These are phyloP conservation scores for Triticum monococcum DNA, from an alignment of 176 grass and related monocot species.

Conservation along the genomic window DNA sequence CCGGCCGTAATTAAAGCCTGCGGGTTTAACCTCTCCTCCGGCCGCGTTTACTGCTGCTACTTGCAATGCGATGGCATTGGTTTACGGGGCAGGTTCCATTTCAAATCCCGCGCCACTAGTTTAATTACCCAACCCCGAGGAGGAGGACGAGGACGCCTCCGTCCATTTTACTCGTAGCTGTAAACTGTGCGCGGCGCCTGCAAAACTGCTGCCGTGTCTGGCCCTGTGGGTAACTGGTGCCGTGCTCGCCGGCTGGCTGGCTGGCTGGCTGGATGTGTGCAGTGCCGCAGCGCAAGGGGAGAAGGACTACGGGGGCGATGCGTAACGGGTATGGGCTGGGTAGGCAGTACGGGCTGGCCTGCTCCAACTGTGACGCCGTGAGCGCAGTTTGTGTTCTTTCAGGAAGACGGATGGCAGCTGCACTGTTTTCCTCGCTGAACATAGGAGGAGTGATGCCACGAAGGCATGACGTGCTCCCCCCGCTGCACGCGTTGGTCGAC, in stretches of 20 bases:
- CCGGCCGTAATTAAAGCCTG: constrained; percentile 25
- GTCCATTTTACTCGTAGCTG: background rate
- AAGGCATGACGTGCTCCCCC: too few relatives aligned
- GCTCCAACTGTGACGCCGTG: background rate
- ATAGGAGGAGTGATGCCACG: too few relatives aligned
- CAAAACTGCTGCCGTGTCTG: constrained; percentile 21
- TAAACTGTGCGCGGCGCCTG: constrained; percentile 5
- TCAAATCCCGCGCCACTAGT: constrained; percentile 36
- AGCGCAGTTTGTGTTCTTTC: background rate
- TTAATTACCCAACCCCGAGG: constrained; percentile 42
- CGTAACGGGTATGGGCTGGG: background rate
- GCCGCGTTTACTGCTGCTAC: constrained; percentile 20
- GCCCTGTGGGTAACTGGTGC: constrained; percentile 6
- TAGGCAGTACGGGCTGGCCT: background rate
- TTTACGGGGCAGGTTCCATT: constrained; percentile 31
- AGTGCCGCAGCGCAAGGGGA: constrained; percentile 23
- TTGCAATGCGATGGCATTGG: background rate
- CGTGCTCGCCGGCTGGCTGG: background rate
- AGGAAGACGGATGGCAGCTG: background rate
- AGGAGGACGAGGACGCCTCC: background rate
- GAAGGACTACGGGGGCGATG: background rate
- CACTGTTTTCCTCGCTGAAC: too few relatives aligned
- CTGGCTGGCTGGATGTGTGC: background rate
- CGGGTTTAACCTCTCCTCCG: constrained; percentile 6
- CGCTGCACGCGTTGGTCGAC: too few relatives aligned